Conservation (phyloP, 2,329 filamentous ascomycete species). For the Neurospora sp. region DNA sequence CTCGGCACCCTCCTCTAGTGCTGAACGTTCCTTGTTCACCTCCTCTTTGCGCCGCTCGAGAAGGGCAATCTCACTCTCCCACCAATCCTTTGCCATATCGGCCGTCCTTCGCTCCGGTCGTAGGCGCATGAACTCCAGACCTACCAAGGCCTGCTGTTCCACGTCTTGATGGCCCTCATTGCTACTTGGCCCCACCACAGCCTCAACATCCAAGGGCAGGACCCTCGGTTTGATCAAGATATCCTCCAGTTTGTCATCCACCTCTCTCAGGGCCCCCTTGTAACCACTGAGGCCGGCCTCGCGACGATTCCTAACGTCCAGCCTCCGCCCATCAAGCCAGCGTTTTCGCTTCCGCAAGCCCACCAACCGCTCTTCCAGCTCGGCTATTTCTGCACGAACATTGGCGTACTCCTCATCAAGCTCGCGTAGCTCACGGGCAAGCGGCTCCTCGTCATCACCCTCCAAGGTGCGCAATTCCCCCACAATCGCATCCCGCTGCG, state of each 20-base stretch:
- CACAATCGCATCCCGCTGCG: constrained; percentile 39
- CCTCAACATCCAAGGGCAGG: constrained; percentile 40
- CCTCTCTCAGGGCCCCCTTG: constrained; percentile 53
- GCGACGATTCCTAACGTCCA: constrained; percentile 52
- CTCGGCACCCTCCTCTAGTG: constrained; percentile 56
- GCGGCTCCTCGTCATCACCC: constrained; percentile 44
- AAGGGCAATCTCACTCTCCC: constrained; percentile 51
- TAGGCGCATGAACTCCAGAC: constrained; percentile 48
- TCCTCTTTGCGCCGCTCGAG: constrained; percentile 44
- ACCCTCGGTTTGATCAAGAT: constrained; percentile 51
- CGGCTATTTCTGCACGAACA: constrained; percentile 54
- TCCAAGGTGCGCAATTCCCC: constrained; percentile 46
- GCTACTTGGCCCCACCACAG: constrained; percentile 20
- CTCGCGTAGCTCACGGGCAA: constrained; percentile 49
- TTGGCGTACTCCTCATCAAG: constrained; percentile 45
- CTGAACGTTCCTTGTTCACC: constrained; percentile 51
- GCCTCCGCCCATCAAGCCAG: constrained; percentile 50
- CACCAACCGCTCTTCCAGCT: constrained; percentile 54
- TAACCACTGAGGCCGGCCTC: constrained; percentile 68
- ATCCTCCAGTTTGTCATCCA: constrained; percentile 51
- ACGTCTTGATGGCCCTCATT: not conserved
- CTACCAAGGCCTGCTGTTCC: constrained; percentile 25
- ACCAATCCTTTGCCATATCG: constrained; percentile 63
- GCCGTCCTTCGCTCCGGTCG: constrained; percentile 56
- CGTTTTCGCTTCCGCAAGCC: constrained; percentile 50